These are phyloP conservation scores for Nannochloris sp. DNA, from an alignment of 139 green algal genomes.

Conservation along the genomic window DNA sequence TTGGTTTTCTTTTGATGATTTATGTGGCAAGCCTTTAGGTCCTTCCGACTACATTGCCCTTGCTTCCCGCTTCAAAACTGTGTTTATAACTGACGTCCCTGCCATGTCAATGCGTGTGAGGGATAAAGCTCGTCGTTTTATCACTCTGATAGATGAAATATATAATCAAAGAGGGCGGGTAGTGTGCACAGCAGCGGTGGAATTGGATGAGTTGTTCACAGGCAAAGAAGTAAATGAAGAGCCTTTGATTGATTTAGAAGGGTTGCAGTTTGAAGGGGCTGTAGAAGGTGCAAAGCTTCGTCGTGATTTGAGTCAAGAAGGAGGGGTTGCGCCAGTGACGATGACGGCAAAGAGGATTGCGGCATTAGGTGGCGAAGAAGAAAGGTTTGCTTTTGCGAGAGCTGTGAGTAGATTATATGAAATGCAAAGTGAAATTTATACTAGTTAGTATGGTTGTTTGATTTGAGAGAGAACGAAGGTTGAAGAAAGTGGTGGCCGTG, in stretches of 20 bases:
- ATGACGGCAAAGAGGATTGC: constrained; percentile 8
- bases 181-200: constrained; percentile 47
- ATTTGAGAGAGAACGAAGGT: no score
- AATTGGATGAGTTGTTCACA: constrained; percentile 65
- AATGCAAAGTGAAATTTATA: no score
- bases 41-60: constrained; percentile 81
- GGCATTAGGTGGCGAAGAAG: constrained; percentile 56
- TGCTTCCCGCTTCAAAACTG: constrained; percentile 52
- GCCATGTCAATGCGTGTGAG: constrained; percentile 59
- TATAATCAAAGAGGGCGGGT: constrained; percentile 44
- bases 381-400: constrained; percentile 73
- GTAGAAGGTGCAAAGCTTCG: constrained; percentile 64
- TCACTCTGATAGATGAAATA: constrained; percentile 81
- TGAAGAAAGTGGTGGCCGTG: no score
- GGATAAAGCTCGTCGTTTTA: constrained; percentile 81
- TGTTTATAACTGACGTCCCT: constrained; percentile 66
- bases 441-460: no score
- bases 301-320: constrained; percentile 39
- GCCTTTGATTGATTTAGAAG: constrained; percentile 66
- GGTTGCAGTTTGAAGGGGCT: constrained; percentile 50
- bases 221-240: constrained; percentile 28
- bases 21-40: constrained; percentile 52
- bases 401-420: constrained; percentile 67
- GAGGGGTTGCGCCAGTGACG: constrained; percentile 52
- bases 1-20: constrained; percentile 48